Percentiles rank a stretch among this genome's conserved stretches.
Conservation (phyloP, 345 rosid genomes). For the Mangifera indica region DNA sequence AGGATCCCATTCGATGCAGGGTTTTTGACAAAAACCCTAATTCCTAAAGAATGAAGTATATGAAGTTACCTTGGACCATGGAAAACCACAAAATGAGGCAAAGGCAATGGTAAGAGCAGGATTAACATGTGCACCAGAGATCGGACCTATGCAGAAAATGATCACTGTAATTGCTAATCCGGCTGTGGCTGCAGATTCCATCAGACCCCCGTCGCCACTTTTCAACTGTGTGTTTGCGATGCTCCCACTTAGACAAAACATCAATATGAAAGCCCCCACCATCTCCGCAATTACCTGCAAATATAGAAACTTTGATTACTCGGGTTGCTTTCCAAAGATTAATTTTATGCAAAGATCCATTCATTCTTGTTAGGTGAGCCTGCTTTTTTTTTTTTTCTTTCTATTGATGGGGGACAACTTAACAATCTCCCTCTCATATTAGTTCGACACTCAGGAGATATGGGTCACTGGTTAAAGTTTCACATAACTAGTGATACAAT, state of each 20-base stretch:
- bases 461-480: too few relatives aligned
- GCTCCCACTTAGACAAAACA: constrained; percentile 74
- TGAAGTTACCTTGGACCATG: constrained; percentile 61
- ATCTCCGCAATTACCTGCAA: constrained; percentile 72
- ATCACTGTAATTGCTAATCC: constrained; percentile 65
- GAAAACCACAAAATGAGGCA: constrained; percentile 68
- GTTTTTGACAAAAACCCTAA: too few relatives aligned
- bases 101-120: constrained; percentile 82
- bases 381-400: too few relatives aligned
- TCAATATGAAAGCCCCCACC: constrained; percentile 70
- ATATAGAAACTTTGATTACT: background rate
- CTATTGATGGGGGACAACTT: too few relatives aligned
- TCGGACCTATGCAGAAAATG: constrained; percentile 64
- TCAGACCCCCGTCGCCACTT: constrained; percentile 58
- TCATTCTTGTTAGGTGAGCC: too few relatives aligned
- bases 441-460: too few relatives aligned
- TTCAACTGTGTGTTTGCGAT: constrained; percentile 53
- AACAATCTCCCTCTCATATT: too few relatives aligned
- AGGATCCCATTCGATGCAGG: too few relatives aligned
- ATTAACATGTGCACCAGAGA: constrained; percentile 86
- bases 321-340: too few relatives aligned
- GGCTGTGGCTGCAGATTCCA: constrained; percentile 71
- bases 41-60: background rate
- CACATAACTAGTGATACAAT: too few relatives aligned
- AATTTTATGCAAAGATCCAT: too few relatives aligned